Conservation (phyloP, 2,329 filamentous ascomycete species). For the Penicillium sp. region DNA sequence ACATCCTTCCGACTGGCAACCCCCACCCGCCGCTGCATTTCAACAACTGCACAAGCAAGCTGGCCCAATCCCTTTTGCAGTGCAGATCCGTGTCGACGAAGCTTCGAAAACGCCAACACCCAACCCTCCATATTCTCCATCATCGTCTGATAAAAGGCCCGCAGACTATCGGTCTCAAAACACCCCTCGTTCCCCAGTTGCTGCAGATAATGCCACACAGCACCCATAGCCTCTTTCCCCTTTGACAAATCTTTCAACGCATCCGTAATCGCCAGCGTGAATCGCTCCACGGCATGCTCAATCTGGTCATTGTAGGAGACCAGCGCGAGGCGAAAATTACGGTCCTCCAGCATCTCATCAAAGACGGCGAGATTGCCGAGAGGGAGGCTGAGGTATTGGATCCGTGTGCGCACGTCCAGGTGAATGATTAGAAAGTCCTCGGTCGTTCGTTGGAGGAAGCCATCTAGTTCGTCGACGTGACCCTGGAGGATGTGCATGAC, state of each 20-base stretch:
- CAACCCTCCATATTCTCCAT: conserved; percentile 89
- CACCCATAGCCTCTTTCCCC: conserved; percentile 73
- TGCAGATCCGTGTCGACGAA: conserved; percentile 72
- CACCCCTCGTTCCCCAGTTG: conserved; percentile 65
- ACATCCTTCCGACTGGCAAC: conserved; percentile 73
- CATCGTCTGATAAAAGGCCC: conserved; percentile 85
- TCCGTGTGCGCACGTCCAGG: conserved; percentile 76
- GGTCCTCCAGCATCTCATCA: conserved; percentile 84
- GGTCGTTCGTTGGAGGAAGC: conserved; percentile 81
- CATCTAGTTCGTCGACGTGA: conserved; percentile 92
- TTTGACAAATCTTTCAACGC: conserved; percentile 77
- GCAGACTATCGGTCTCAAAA: conserved; percentile 62
- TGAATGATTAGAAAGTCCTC: conserved; percentile 82
- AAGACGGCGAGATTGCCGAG: conserved; percentile 82
- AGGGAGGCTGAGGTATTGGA: conserved; percentile 78
- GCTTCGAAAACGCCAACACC: conserved; percentile 75
- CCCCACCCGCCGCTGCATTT: conserved; percentile 84
- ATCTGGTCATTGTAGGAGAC: conserved; percentile 88
- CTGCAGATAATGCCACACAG: conserved; percentile 75
- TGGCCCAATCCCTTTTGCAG: conserved; percentile 72
- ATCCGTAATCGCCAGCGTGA: conserved; percentile 74
- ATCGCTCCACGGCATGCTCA: conserved; percentile 83
- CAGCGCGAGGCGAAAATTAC: conserved; percentile 78
- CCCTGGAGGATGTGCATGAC: conserved; percentile 86
- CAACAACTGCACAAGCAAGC: conserved; percentile 75